phyloP scores from a whole-genome alignment of 805 yeast species.

The Starmerella kuoi region DNA sequence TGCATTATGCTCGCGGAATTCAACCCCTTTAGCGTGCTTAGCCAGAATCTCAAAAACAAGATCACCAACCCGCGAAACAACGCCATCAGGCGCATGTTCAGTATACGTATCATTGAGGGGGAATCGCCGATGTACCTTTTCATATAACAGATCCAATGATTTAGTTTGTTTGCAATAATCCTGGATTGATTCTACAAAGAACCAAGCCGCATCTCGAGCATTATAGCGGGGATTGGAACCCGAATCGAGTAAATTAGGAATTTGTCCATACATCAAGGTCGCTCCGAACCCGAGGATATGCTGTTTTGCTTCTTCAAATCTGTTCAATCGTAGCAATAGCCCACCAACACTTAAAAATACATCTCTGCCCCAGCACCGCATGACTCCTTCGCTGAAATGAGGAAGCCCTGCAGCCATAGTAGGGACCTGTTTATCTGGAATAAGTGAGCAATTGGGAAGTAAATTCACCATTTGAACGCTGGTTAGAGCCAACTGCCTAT shows the following conservation, averaged over 20 bases:
- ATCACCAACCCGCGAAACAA: conserved; percentile 59
- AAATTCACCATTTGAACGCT: conserved; percentile 78
- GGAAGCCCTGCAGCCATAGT: conserved; percentile 94
- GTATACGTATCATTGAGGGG: conserved; percentile 79
- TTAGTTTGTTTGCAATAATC: conserved; percentile 64
- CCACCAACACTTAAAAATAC: conserved; percentile 84
- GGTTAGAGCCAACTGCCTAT: conserved; percentile 65
- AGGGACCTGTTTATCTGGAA: conserved; percentile 48
- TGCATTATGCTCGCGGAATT: conserved; percentile 89
- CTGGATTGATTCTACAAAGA: conserved; percentile 77
- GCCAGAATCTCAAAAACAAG: conserved; percentile 66
- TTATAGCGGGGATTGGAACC: conserved; percentile 90
- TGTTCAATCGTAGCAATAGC: conserved; percentile 58
- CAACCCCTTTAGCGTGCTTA: conserved; percentile 84
- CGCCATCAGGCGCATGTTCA: conserved; percentile 52
- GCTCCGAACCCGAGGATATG: conserved; percentile 82
- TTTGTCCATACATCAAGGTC: conserved; percentile 87
- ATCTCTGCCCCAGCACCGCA: conserved; percentile 99
- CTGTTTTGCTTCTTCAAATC: conserved; percentile 62
- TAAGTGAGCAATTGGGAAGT: conserved; percentile 61
- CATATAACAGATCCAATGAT: conserved; percentile 46
- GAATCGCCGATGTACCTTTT: conserved; percentile 66
- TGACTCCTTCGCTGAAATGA: conserved; percentile 76
- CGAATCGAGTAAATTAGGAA: conserved; percentile 85
- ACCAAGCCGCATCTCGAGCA: conserved; percentile 97